Evolutionary conservation across 1,284 basidiomycete species (phyloP), one percentile per base, ranked within the genome.

Genomic region (Cryptococcus maquisensis): DNA sequence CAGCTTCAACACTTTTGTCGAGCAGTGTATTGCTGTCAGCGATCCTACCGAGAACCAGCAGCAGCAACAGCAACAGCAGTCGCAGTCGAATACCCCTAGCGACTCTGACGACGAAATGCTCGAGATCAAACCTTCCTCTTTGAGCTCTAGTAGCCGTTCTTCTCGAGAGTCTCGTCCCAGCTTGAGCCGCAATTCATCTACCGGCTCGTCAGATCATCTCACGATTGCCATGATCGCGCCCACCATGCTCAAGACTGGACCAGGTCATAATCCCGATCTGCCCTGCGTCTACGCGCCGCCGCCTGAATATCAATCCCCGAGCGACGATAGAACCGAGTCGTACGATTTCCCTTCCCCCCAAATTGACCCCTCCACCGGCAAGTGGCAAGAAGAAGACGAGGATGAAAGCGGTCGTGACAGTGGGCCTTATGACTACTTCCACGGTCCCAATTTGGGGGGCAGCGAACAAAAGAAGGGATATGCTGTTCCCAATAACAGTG

Each of bases 1-100:
- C 78, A 88, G 84, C 66, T 98, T 98, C 82, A 98, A 98, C 76
- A 95, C 93, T 1, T 95, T 94, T 68, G 95, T 98, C 38, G 91
- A 98, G 76, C 96, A 98, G 75, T 93, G 86, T 71, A 95, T 98
- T 61, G 89, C 95, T n/a, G 87, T 98, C 68, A 81, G 83, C 55
- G 76, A 79, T 46, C 75, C 73, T 40, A 41, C 51, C 39, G 68
- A 74, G 20, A 64, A 68, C 42, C 60, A 61, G 10, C 44, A 56
- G 32, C 77, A 75, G 37, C 78, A 78, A 26, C 28, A 5, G 28
- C 28, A 32, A 10, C 28, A 32, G 28, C 28, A 32, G 28, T 32
- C 28, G 28, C 28, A 32, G 28, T 32, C 28, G 28, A 32, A 32
- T 10, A 32, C 7, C 28, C 28, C 28, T 32, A 44, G 23, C 43